Evolutionary conservation across 163 green algal genomes (phyloP), one percentile per base, ranked within the genome.

Genomic region (Volvox carteri): DNA sequence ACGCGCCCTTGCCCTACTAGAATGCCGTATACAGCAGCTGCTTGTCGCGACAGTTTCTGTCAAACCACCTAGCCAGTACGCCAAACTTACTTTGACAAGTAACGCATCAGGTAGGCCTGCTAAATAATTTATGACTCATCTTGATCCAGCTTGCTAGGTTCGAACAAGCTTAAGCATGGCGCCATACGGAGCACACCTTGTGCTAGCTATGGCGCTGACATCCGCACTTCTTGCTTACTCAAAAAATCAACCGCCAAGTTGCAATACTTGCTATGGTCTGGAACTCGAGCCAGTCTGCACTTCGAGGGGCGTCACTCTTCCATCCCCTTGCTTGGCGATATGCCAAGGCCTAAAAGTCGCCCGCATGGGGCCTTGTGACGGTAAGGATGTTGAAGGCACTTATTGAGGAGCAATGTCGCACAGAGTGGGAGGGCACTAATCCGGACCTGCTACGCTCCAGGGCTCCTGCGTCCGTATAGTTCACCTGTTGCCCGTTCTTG

Each of bases 331-430:
- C 58, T 6, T 76, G 28, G 78, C 78, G 14, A 35, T 6, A 25
- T 86, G 78, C 28, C 78, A 86, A 30, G 78, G 78, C 35, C 58
- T 86, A 3, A 23, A 37, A 18, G 8, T 86, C 3, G 28, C 6
- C 3, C 41, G 12, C 4, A 60, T 4, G 5, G 78, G 78, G 18
- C 5, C 39, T 25, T 86, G 78, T n/a, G 50, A 86, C 9, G 78
- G 78, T 86, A 65, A 62, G 73, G 28, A 9, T 12, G 58, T 37
- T 33, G n/a, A 33, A n/a, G n/a, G n/a, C n/a, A n/a, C n/a, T n/a
- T n/a, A n/a, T n/a, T n/a, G n/a, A n/a, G n/a, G n/a, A n/a, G n/a
- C n/a, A n/a, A n/a, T n/a, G n/a, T n/a, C n/a, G n/a, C n/a, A n/a
- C n/a, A n/a, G n/a, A n/a, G n/a, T n/a, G n/a, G n/a, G n/a, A n/a